Evolutionary conservation across 371 early-diverging fungal species (phyloP).

Genomic region (Saksenaea oblongispora): DNA sequence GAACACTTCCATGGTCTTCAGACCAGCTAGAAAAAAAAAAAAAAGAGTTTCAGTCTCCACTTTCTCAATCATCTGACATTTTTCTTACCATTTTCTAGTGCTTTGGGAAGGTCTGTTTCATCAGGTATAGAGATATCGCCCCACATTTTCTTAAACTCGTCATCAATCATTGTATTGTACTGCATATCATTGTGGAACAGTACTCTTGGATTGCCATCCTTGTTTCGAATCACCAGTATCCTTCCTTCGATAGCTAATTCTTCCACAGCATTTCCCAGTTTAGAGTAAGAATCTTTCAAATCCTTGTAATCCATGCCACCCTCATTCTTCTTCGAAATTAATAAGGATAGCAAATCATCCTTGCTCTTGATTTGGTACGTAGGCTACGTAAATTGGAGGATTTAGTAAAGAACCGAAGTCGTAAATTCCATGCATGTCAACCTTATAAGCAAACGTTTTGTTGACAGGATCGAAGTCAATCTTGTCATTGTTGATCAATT

Average conservation of each 20-base stretch:
- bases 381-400: slow-evolving; percentile 49
- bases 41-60: neutral
- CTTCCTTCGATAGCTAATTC: slow-evolving; percentile 70
- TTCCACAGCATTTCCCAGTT: slow-evolving; percentile 66
- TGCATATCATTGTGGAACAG: slow-evolving; percentile 73
- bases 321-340: slow-evolving; percentile 57
- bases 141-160: slow-evolving; percentile 79
- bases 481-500: slow-evolving; percentile 65
- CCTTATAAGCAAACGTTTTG: slow-evolving; percentile 72
- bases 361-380: slow-evolving; percentile 74
- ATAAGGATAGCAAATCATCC: slow-evolving; percentile 69
- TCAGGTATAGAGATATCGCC: slow-evolving; percentile 72
- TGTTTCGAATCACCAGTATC: slow-evolving; percentile 75
- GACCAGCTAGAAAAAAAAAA: slow-evolving; percentile 52
- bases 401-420: neutral
- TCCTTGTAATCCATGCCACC: slow-evolving; percentile 83
- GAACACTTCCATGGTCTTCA: slow-evolving; percentile 77
- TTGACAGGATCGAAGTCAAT: slow-evolving; percentile 60
- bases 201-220: slow-evolving; percentile 73
- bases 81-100: slow-evolving; percentile 56
- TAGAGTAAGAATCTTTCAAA: slow-evolving; percentile 80
- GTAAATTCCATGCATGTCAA: slow-evolving; percentile 12
- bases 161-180: slow-evolving; percentile 65
- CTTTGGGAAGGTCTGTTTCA: slow-evolving; percentile 74
- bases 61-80: neutral